Evolutionary conservation across 495 filamentous ascomycete genomes (phyloP), one percentile per base, ranked within the genome.

Genomic region (Cercophora scortea): DNA sequence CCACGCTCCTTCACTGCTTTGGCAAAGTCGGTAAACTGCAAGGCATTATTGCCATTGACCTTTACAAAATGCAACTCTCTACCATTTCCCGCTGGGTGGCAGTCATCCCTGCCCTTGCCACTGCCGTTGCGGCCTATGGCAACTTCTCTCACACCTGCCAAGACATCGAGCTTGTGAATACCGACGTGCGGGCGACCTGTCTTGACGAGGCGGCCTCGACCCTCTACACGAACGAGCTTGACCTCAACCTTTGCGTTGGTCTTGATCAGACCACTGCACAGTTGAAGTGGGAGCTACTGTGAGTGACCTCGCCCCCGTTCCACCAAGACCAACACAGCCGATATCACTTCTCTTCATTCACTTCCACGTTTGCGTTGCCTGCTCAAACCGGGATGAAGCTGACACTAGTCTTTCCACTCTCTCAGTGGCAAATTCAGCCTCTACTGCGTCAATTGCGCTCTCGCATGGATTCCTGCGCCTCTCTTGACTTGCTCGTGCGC

Each of bases 161-260:
- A 44, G 8, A 44, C 36, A 49, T 65, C 47, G 17, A 34, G 16
- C 32, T 61, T 3, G 17, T 4, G 15, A 39, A 45, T 25, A 35
- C 38, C 41, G 25, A 25, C 25, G 25, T 25, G 25, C 25, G 25
- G 2, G 25, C 25, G 25, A 25, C 25, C 25, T 25, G 25, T 25
- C 25, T 25, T 25, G 25, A 25, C 25, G 25, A 25, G 25, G 5
- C 25, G 25, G 25, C 25, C 45, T 42, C 47, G 16, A 44, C 42
- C 17, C 50, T 65, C 48, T 3, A 15, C 32, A 57, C 60, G 8
- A 39, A 48, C 42, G 52, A 48, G 45, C 54, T 63, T 2, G 56
- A 61, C 19, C 45, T 65, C 47, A 49, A 58, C 54, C 32, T 54
- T 32, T 65, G 62, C 46, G 49, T 65, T 25, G 58, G 58, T 4